Percentiles rank a stretch among this genome's conserved stretches.
These are phyloP conservation scores for Bathelium albidoporum DNA, from an alignment of 495 filamentous ascomycete genomes.

Conservation along the genomic window DNA sequence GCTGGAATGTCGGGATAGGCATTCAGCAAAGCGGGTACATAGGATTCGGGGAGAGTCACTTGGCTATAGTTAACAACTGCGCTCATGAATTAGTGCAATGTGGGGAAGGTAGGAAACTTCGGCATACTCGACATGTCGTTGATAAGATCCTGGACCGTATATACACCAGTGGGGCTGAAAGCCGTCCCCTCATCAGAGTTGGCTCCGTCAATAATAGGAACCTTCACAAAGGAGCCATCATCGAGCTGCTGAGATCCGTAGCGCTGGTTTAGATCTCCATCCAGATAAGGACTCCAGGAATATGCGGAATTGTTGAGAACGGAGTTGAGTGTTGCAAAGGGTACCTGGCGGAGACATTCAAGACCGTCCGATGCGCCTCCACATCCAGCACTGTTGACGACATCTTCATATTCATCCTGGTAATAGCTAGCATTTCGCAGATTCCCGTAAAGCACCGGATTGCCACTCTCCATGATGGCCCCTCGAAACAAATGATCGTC, in stretches of 20 bases:
- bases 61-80: slow-evolving; percentile 25
- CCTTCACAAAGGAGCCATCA: slow-evolving; percentile 40
- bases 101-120: slow-evolving; percentile 15
- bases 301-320: slow-evolving; percentile 39
- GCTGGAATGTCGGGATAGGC: slow-evolving; percentile 26
- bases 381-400: slow-evolving; percentile 36
- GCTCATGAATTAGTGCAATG: slow-evolving; percentile 6
- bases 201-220: slow-evolving; percentile 50
- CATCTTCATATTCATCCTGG: slow-evolving; percentile 31
- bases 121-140: slow-evolving; percentile 22
- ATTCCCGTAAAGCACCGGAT: slow-evolving; percentile 24
- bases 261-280: slow-evolving; percentile 39
- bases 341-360: slow-evolving; percentile 41
- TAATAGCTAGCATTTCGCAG: slow-evolving; percentile 16
- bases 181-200: slow-evolving; percentile 55
- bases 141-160: slow-evolving; percentile 36
- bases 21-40: slow-evolving; percentile 35
- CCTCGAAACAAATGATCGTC: slow-evolving; percentile 43
- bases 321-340: slow-evolving; percentile 46
- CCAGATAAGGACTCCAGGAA: slow-evolving; percentile 37
- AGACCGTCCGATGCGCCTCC: slow-evolving; percentile 28
- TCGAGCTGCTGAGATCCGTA: slow-evolving; percentile 28
- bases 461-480: slow-evolving; percentile 40
- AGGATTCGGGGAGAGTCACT: slow-evolving; percentile 35
- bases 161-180: slow-evolving; percentile 39